A percentile compares a stretch with the other conserved stretches of the same genome.
These are phyloP conservation scores for Capronia americana DNA, from an alignment of 2,329 filamentous ascomycete genomes.

Conservation along the genomic window DNA sequence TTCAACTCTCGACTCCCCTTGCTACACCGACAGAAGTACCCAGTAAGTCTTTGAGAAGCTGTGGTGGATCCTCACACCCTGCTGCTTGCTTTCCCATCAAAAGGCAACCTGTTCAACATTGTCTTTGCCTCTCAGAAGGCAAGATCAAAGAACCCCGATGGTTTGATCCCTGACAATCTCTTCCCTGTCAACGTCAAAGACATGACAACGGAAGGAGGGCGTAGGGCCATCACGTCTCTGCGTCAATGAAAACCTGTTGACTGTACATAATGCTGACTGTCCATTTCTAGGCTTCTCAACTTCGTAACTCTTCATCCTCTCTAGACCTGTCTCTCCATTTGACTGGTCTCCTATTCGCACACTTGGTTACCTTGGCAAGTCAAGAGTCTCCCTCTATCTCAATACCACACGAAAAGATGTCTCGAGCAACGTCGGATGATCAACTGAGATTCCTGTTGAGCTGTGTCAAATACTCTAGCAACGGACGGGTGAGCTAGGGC, in stretches of 20 bases:
- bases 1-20: neutral
- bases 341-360: neutral
- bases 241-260: neutral
- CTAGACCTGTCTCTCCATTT: neutral
- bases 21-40: neutral
- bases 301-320: neutral
- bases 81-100: neutral
- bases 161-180: conserved; percentile 13
- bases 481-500: conserved; percentile 62
- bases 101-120: neutral
- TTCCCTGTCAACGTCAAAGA: conserved; percentile 6
- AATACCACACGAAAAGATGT: conserved; percentile 50
- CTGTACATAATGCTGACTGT: conserved; percentile 11
- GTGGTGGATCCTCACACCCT: neutral
- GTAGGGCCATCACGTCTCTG: neutral
- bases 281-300: neutral
- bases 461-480: conserved; percentile 67
- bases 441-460: conserved; percentile 71
- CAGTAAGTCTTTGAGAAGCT: neutral
- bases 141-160: conserved; percentile 6
- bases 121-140: conserved; percentile 1
- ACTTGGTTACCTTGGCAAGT: neutral
- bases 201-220: conserved; percentile 4
- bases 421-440: conserved; percentile 57
- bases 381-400: neutral